Conservation (phyloP, 2,329 filamentous ascomycete genomes). For the Trichoderma endophyticum region DNA sequence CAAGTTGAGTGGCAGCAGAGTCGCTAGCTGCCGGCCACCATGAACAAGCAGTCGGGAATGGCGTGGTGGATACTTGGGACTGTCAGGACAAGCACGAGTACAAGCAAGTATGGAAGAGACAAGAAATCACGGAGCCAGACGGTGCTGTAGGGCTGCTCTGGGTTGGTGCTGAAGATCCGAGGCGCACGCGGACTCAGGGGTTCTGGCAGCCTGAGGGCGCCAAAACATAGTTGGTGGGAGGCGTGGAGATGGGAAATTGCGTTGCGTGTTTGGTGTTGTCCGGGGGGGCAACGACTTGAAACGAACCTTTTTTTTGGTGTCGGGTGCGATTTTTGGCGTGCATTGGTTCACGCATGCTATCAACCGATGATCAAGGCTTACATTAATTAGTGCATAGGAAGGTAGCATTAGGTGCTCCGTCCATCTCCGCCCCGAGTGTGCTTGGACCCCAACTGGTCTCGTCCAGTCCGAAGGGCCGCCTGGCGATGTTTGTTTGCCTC, state of each 20-base stretch:
- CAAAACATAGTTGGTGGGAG: conserved; percentile 19
- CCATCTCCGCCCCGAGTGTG: background rate
- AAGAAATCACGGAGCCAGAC: background rate
- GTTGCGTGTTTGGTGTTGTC: conserved; percentile 22
- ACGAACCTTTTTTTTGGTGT: conserved; percentile 10
- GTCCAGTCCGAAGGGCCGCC: background rate
- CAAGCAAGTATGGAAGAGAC: background rate
- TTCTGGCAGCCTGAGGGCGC: conserved; percentile 6
- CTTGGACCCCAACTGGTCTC: background rate
- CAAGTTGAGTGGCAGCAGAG: background rate
- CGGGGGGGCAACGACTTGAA: conserved; percentile 18
- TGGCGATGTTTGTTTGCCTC: background rate
- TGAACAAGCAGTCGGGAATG: conserved; percentile 13
- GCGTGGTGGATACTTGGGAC: conserved; percentile 5
- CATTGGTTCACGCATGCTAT: conserved; percentile 4
- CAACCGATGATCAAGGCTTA: background rate
- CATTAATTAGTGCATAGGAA: background rate
- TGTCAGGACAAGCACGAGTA: background rate
- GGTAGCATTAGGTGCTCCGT: background rate
- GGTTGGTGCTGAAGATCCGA: conserved; percentile 18
- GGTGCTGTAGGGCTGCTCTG: conserved; percentile 17
- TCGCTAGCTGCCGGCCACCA: background rate
- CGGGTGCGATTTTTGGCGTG: background rate
- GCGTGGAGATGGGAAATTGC: conserved; percentile 29
- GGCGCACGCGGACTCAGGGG: conserved; percentile 17